Percentiles rank a stretch among this genome's conserved stretches.
phyloP scores from a whole-genome alignment of 495 filamentous ascomycete species.

The Hypoxylon perforatum region DNA sequence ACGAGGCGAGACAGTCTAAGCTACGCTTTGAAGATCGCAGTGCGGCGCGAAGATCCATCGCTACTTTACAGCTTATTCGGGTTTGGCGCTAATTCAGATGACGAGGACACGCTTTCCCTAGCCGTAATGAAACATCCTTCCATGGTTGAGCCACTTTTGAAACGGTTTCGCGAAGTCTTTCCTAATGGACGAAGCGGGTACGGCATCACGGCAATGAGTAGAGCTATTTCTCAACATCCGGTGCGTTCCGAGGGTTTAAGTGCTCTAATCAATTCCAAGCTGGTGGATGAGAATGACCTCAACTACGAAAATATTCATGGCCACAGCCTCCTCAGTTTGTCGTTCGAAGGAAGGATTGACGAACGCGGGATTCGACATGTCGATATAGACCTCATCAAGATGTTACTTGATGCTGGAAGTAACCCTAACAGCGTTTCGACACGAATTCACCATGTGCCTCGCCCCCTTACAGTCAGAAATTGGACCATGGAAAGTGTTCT shows the following conservation, averaged over 20 bases:
- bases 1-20: background rate
- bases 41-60: background rate
- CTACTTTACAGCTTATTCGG: background rate
- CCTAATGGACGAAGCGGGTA: background rate
- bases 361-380: background rate
- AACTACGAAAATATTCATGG: too few relatives aligned
- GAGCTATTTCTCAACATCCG: background rate
- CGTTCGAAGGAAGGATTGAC: background rate
- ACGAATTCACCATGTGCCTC: too few relatives aligned
- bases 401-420: background rate
- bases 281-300: background rate
- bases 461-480: too few relatives aligned
- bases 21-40: background rate
- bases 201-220: background rate
- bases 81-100: background rate
- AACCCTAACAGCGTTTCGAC: background rate
- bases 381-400: background rate
- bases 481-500: slow-evolving; percentile 7
- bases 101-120: background rate
- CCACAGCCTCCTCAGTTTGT: too few relatives aligned
- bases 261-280: background rate
- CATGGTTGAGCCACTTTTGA: slow-evolving; percentile 5
- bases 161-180: background rate
- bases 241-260: background rate
- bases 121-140: background rate